Conservation (phyloP, 345 rosid genomes). For the Linum tenue region DNA sequence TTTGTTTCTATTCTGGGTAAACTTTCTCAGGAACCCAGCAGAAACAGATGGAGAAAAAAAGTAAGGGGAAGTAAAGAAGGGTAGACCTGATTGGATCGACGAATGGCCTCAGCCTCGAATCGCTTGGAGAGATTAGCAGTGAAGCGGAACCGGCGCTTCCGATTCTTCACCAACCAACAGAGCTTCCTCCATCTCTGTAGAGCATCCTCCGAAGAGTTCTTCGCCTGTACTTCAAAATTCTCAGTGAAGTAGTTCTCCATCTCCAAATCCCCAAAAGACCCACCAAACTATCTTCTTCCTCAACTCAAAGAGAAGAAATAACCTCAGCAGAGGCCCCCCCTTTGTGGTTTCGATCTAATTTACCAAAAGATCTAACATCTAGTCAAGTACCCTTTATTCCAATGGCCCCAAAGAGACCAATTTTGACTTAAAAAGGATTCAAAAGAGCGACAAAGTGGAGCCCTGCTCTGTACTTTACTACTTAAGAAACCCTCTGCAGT, state of each 20-base stretch:
- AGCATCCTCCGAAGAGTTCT: slow-evolving; percentile 92
- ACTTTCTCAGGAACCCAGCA: neutral
- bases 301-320: too few species aligned
- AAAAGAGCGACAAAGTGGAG: too few species aligned
- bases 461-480: too few species aligned
- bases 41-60: neutral
- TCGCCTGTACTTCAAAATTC: slow-evolving; percentile 72
- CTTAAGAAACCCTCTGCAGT: too few species aligned
- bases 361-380: too few species aligned
- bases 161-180: slow-evolving; percentile 84
- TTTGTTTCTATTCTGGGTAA: neutral
- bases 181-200: slow-evolving; percentile 87
- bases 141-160: slow-evolving; percentile 69
- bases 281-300: neutral
- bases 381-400: too few species aligned
- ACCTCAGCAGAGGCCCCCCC: too few species aligned
- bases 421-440: too few species aligned
- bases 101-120: slow-evolving; percentile 71
- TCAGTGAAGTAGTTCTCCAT: slow-evolving; percentile 76
- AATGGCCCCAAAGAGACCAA: too few species aligned
- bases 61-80: neutral
- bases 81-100: slow-evolving; percentile 67
- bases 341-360: too few species aligned
- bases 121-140: slow-evolving; percentile 85
- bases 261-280: neutral